Base-by-base conservation (phyloP, 73 alveolate genomes). In the Paramecium caudatum region DNA sequence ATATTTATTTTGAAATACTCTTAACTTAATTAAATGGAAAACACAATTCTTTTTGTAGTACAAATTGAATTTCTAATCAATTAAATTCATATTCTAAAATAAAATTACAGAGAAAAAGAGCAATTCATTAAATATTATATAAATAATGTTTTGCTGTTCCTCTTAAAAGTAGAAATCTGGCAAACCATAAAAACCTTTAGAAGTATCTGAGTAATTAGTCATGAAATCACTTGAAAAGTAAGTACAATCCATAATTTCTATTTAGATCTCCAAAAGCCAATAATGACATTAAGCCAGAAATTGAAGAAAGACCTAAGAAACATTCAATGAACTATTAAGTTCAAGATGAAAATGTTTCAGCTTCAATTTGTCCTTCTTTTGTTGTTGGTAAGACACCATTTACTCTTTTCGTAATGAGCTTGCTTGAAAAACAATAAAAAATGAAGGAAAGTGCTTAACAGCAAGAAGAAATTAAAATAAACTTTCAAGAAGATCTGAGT, bases 71-170 rank as follows among this genome's bases (percentile, higher is more conserved):
- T n/a, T n/a, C n/a, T n/a, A n/a, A n/a, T n/a, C n/a, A n/a, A n/a
- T n/a, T n/a, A n/a, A n/a, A n/a, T n/a, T n/a, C n/a, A n/a, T n/a
- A n/a, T n/a, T n/a, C n/a, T n/a, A n/a, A n/a, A n/a, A n/a, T n/a
- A n/a, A n/a, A n/a, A n/a, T n/a, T n/a, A n/a, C n/a, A n/a, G n/a
- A n/a, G n/a, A n/a, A n/a, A n/a, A n/a, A n/a, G n/a, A n/a, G n/a
- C n/a, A n/a, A n/a, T n/a, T n/a, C n/a, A n/a, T n/a, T n/a, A n/a
- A n/a, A n/a, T n/a, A n/a, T n/a, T n/a, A n/a, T n/a, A n/a, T n/a
- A n/a, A 55, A 55, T 55, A 23, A 55, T 55, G 80, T 55, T 55
- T 55, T 55, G 80, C 80, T 55, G 80, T 8, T 55, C 80, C 23
- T 55, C 80, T 27, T 19, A 37, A 10, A 55, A 55, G 45, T 10